Conservation (phyloP, 495 filamentous ascomycete genomes). For the Daldinia loculata region DNA sequence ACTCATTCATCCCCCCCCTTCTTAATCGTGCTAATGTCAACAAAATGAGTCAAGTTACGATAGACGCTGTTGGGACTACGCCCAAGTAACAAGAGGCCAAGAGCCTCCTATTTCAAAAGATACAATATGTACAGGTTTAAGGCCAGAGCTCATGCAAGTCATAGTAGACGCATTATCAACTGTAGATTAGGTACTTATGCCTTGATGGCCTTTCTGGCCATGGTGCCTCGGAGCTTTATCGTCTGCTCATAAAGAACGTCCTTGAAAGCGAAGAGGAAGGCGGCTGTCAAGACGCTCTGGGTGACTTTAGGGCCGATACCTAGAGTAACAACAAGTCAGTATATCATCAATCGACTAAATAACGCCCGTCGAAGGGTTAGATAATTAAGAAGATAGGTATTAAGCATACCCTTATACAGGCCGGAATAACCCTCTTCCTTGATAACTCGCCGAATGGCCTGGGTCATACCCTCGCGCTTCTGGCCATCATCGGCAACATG, state of each 20-base stretch:
- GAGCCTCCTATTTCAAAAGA: background rate
- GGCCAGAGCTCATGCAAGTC: background rate
- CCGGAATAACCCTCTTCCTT: slow-evolving; percentile 88
- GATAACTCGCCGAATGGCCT: slow-evolving; percentile 79
- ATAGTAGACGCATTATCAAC: background rate
- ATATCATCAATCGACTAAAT: background rate
- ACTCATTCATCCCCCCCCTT: too few relatives aligned
- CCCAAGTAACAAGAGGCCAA: background rate
- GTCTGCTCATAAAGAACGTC: slow-evolving; percentile 74
- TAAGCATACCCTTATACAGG: slow-evolving; percentile 83
- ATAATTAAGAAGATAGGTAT: background rate
- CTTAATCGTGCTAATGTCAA: background rate
- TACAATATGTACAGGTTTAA: slow-evolving; percentile 17
- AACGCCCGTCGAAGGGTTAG: background rate
- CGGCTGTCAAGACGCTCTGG: slow-evolving; percentile 95
- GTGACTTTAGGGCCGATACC: slow-evolving; percentile 95
- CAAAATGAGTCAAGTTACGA: background rate
- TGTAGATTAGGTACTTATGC: slow-evolving; percentile 32
- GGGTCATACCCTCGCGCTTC: slow-evolving; percentile 72
- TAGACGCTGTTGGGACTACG: background rate
- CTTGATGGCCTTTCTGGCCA: slow-evolving; percentile 53
- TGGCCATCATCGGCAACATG: slow-evolving; percentile 82
- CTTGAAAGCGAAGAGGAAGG: slow-evolving; percentile 98
- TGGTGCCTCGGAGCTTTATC: slow-evolving; percentile 53
- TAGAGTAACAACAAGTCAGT: slow-evolving; percentile 43